Evolutionary conservation across 2,329 filamentous ascomycete species (phyloP).

Genomic region (Colletotrichum orbiculare): DNA sequence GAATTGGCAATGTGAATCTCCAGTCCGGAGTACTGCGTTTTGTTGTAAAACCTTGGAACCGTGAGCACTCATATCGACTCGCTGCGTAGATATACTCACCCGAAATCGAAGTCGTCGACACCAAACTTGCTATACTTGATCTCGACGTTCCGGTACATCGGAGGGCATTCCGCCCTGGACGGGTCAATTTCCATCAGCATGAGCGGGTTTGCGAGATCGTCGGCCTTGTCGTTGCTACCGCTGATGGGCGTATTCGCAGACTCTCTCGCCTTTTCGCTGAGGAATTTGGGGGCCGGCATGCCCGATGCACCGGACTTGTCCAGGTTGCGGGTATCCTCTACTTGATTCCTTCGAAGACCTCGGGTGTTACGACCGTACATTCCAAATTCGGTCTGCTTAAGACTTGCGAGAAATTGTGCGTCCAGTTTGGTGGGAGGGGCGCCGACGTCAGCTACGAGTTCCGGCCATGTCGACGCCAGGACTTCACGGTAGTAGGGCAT

Average conservation of each 20-base stretch:
- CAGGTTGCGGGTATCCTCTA: conserved; percentile 77
- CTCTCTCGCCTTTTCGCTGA: conserved; percentile 91
- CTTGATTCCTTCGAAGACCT: conserved; percentile 81
- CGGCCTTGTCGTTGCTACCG: conserved; percentile 54
- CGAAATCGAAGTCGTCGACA: conserved; percentile 99
- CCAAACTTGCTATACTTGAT: conserved; percentile 99
- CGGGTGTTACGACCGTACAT: conserved; percentile 82
- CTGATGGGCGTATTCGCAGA: conserved; percentile 58
- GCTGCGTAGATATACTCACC: conserved; percentile 61
- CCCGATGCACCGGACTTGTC: conserved; percentile 69
- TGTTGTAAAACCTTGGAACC: conserved; percentile 84
- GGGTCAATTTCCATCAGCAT: conserved; percentile 78
- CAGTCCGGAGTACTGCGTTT: conserved; percentile 88
- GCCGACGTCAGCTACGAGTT: conserved; percentile 85
- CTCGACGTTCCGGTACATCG: conserved; percentile 92
- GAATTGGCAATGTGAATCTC: conserved; percentile 98
- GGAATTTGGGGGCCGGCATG: conserved; percentile 85
- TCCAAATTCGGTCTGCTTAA: conserved; percentile 80
- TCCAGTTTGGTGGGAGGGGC: conserved; percentile 84
- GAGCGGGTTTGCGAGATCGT: conserved; percentile 73
- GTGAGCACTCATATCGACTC: conserved; percentile 35
- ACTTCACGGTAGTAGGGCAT: conserved; percentile 94
- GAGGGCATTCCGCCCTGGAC: conserved; percentile 82
- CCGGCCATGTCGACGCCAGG: conserved; percentile 90
- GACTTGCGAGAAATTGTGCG: conserved; percentile 71